phyloP scores from a whole-genome alignment of 148 eudicot genomes.

The Rhododendron ovatum region DNA sequence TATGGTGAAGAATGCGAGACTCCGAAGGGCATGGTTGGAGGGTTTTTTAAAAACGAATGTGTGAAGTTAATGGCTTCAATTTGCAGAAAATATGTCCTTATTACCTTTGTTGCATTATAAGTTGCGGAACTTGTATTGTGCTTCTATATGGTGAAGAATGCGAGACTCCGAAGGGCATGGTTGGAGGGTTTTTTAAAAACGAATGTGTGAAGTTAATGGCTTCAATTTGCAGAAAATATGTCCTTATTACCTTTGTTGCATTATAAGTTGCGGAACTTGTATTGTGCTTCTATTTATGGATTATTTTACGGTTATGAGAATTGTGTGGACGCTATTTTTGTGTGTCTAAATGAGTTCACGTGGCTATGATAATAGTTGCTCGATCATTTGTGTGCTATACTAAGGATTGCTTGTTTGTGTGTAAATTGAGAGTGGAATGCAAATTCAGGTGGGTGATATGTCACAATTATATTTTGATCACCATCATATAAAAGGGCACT shows the following conservation, averaged over 20 bases:
- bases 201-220: background rate
- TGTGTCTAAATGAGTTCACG: background rate
- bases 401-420: background rate
- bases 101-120: too few relatives aligned
- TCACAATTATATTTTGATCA: too few relatives aligned
- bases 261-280: background rate
- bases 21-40: too few relatives aligned
- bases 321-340: background rate
- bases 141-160: too few relatives aligned
- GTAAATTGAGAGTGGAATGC: background rate
- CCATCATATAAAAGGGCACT: too few relatives aligned
- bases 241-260: background rate
- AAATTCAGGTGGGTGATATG: background rate
- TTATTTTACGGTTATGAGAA: background rate
- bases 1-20: too few relatives aligned
- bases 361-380: background rate
- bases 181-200: too few relatives aligned
- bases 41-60: too few relatives aligned
- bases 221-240: background rate
- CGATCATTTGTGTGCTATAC: background rate
- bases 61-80: too few relatives aligned
- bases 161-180: too few relatives aligned
- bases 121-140: too few relatives aligned
- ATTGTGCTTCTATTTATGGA: background rate
- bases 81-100: too few relatives aligned